A percentile compares a stretch with the other conserved stretches of the same genome.
Conservation (phyloP, 2,329 filamentous ascomycete genomes). For the Thielaviopsis populi region DNA sequence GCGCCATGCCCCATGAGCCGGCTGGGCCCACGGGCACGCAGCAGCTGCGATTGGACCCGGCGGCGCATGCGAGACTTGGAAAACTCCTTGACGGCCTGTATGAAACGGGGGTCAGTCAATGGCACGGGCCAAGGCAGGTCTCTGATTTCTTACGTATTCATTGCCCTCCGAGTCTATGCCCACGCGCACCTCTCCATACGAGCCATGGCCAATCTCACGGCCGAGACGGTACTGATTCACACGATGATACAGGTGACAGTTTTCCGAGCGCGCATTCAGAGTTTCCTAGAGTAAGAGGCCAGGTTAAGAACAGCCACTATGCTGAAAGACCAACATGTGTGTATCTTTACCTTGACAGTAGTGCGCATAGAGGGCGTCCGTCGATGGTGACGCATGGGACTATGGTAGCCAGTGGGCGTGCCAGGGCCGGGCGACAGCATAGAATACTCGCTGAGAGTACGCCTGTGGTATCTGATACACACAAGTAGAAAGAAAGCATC, state of each 20-base stretch:
- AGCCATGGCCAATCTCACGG: constrained; percentile 92
- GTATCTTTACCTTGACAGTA: constrained; percentile 36
- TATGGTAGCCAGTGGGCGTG: constrained; percentile 21
- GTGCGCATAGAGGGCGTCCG: constrained; percentile 43
- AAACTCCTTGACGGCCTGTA: constrained; percentile 89
- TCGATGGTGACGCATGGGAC: constrained; percentile 42
- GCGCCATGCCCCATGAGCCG: constrained; percentile 21
- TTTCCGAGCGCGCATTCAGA: constrained; percentile 74
- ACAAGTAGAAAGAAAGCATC: not conserved
- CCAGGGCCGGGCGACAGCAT: constrained; percentile 13
- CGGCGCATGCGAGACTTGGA: constrained; percentile 84
- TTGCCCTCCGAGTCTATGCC: constrained; percentile 79
- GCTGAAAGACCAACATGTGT: not conserved
- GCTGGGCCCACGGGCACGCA: constrained; percentile 41
- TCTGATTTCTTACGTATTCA: constrained; percentile 62
- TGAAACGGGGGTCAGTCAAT: constrained; percentile 7
- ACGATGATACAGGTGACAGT: constrained; percentile 72
- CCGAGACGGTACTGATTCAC: constrained; percentile 94
- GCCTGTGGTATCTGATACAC: constrained; percentile 14
- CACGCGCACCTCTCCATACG: constrained; percentile 84
- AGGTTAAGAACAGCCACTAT: not conserved
- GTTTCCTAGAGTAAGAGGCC: constrained; percentile 50
- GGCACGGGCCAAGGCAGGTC: not conserved
- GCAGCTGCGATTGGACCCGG: constrained; percentile 75
- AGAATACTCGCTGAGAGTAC: constrained; percentile 14